Evolutionary conservation across 2,329 filamentous ascomycete genomes (phyloP).

Genomic region (Aureobasidium sp.): DNA sequence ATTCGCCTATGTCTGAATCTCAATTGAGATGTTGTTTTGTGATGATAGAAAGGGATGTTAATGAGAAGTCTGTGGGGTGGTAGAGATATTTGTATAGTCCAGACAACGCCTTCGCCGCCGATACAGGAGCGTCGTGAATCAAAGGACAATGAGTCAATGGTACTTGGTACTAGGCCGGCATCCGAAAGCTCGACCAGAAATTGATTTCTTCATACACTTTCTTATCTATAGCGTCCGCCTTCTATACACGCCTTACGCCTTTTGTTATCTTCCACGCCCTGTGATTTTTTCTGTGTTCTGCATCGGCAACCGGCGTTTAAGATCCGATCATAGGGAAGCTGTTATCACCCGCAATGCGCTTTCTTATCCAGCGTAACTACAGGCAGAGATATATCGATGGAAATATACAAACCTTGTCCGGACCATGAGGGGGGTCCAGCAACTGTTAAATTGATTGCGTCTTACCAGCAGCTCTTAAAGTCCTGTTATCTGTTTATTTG

Average conservation of each 20-base stretch:
- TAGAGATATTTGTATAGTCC: constrained; percentile 7
- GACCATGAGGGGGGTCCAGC: no score
- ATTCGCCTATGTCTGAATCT: neutral
- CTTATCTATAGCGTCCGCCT: neutral
- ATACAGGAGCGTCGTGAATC: constrained; percentile 6
- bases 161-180: neutral
- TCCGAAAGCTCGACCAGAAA: neutral
- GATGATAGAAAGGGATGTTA: neutral
- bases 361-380: neutral
- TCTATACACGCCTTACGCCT: neutral
- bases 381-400: neutral
- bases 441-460: no score
- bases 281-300: neutral
- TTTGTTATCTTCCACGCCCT: constrained; percentile 7
- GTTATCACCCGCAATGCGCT: neutral
- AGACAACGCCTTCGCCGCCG: neutral
- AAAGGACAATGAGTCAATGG: constrained; percentile 7
- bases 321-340: neutral
- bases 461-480: neutral
- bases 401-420: no score
- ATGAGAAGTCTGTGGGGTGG: neutral
- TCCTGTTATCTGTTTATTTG: neutral
- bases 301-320: neutral
- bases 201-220: neutral
- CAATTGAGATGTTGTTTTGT: neutral